Evolutionary conservation across 371 early-diverging fungal species (phyloP).

Genomic region (Apophysomyces ossiformis): DNA sequence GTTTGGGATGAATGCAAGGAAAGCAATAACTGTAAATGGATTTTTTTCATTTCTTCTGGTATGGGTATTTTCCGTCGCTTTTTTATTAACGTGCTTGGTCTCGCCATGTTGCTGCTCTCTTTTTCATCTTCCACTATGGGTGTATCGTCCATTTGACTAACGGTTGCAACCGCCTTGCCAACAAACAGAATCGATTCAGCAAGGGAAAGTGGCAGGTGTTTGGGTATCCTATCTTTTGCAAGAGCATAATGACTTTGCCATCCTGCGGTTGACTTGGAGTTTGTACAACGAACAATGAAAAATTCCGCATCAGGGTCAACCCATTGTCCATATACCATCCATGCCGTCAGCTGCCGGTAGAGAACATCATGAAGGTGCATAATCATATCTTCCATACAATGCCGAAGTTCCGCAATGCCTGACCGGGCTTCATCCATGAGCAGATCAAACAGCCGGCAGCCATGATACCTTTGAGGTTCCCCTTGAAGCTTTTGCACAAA

Average conservation of each 20-base stretch:
- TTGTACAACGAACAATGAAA: conserved; percentile 51
- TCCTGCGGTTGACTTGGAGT: conserved; percentile 16
- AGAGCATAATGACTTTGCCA: conserved; percentile 64
- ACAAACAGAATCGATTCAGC: conserved; percentile 74
- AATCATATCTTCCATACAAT: conserved; percentile 58
- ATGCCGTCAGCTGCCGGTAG: conserved; percentile 69
- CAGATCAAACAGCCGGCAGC: conserved; percentile 59
- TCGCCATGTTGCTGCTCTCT: neutral
- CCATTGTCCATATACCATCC: conserved; percentile 77
- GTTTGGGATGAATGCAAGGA: conserved; percentile 28
- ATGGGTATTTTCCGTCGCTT: conserved; percentile 31
- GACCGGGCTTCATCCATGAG: conserved; percentile 60
- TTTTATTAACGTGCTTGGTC: neutral
- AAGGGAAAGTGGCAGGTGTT: conserved; percentile 51
- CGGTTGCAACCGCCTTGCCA: conserved; percentile 74
- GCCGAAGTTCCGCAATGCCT: conserved; percentile 58
- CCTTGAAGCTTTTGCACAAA: conserved; percentile 33
- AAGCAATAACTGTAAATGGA: conserved; percentile 44
- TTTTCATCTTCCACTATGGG: neutral
- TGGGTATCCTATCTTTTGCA: conserved; percentile 53
- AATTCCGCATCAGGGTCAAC: conserved; percentile 70
- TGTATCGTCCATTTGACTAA: conserved; percentile 30
- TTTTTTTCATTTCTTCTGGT: conserved; percentile 48
- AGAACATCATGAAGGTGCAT: conserved; percentile 62
- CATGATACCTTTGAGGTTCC: conserved; percentile 46